Percentiles rank a stretch among this genome's conserved stretches.
Evolutionary conservation across 2,329 filamentous ascomycete species (phyloP).

Genomic region (Beauveria medogensis): DNA sequence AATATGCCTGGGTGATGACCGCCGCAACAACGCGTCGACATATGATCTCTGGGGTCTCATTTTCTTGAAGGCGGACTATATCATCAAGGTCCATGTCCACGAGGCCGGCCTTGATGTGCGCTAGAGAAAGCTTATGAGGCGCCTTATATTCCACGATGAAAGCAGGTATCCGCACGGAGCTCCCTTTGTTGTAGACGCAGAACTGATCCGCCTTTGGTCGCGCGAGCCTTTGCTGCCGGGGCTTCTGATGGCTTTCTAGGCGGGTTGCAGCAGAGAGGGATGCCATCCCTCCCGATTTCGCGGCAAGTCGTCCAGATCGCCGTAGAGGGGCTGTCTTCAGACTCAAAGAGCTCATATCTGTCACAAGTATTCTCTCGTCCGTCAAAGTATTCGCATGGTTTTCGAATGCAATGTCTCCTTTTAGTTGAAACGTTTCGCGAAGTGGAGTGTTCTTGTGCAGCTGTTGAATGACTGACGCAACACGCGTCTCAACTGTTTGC

Average conservation of each 20-base stretch:
- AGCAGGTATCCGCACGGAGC: not conserved
- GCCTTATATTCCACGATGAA: not conserved
- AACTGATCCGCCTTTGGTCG: not conserved
- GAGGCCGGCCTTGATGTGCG: not conserved
- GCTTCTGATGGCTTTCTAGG: not conserved
- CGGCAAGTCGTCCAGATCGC: not conserved
- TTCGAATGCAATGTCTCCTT: not conserved
- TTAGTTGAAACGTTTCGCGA: not conserved
- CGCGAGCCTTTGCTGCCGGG: no score
- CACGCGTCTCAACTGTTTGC: not conserved
- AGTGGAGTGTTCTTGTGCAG: not conserved
- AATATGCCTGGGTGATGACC: not conserved
- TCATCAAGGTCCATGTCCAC: conserved; percentile 1
- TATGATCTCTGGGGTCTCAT: not conserved
- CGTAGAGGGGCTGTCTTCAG: not conserved
- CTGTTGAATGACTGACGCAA: not conserved
- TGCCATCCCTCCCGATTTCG: not conserved
- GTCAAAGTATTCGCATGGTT: not conserved
- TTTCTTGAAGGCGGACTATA: not conserved
- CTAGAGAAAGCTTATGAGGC: not conserved
- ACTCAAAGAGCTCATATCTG: not conserved
- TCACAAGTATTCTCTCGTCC: not conserved
- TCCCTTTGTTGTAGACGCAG: not conserved
- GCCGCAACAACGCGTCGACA: not conserved
- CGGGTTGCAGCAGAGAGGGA: no score